A percentile compares a stretch with the other conserved stretches of the same genome.
phyloP scores from a whole-genome alignment of 176 grass and related monocot species.

The Paspalum notatum region DNA sequence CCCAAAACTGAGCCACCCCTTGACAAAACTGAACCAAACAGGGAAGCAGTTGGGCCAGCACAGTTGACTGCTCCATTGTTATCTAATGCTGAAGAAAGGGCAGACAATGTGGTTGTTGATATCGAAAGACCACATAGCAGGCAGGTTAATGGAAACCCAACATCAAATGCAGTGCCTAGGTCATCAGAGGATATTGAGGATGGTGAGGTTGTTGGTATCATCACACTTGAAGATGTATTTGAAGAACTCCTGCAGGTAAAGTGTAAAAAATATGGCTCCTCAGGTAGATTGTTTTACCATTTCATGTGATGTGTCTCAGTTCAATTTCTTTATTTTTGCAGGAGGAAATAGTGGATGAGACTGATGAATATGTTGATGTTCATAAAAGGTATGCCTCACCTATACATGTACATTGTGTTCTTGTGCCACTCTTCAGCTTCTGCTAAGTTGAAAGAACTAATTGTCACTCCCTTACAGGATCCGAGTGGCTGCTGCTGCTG shows the following conservation, averaged over 20 bases:
- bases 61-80: slow-evolving; percentile 65
- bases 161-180: slow-evolving; percentile 44
- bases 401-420: neutral
- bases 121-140: slow-evolving; percentile 67
- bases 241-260: slow-evolving; percentile 98
- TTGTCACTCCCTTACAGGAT: slow-evolving; percentile 62
- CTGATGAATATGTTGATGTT: slow-evolving; percentile 99
- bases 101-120: slow-evolving; percentile 64
- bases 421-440: slow-evolving; percentile 27
- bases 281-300: neutral
- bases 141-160: slow-evolving; percentile 59
- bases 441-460: slow-evolving; percentile 26
- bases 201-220: slow-evolving; percentile 98
- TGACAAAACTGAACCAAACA: slow-evolving; percentile 59
- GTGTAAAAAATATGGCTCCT: slow-evolving; percentile 31
- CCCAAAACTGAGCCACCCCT: slow-evolving; percentile 41
- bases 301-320: slow-evolving; percentile 6
- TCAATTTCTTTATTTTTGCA: slow-evolving; percentile 43
- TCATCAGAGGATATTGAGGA: slow-evolving; percentile 94
- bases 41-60: slow-evolving; percentile 38
- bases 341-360: slow-evolving; percentile 99
- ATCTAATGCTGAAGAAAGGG: slow-evolving; percentile 64
- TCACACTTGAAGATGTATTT: slow-evolving; percentile 98
- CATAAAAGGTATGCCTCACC: slow-evolving; percentile 79
- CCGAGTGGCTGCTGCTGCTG: slow-evolving; percentile 87